A percentile compares a stretch with the other conserved stretches of the same genome.
Evolutionary conservation across 805 yeast genomes (phyloP).

Genomic region (Candida koratica): DNA sequence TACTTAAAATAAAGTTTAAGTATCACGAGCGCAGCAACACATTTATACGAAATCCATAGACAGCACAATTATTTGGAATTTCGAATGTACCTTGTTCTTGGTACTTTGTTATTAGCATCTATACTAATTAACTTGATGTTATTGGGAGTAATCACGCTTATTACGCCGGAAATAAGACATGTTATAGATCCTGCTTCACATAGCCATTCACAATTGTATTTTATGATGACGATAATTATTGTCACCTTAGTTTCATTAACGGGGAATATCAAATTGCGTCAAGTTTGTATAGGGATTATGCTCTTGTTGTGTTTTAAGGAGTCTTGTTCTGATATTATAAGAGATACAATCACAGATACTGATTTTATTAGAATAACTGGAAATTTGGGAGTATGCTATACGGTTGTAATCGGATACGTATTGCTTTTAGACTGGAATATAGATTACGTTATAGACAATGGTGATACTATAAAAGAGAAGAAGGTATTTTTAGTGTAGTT

Average conservation of each 20-base stretch:
- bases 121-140: neutral
- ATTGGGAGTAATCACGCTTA: neutral
- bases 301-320: neutral
- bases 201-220: slow-evolving; percentile 2
- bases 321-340: neutral
- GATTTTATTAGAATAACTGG: slow-evolving; percentile 1
- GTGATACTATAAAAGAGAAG: neutral
- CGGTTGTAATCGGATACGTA: slow-evolving; percentile 1
- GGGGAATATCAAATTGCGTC: neutral
- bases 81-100: slow-evolving; percentile 2
- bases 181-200: slow-evolving; percentile 1
- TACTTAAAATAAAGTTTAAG: no score
- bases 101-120: neutral
- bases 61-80: no score
- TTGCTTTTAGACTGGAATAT: slow-evolving; percentile 1
- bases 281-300: neutral
- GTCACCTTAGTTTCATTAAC: slow-evolving; percentile 1
- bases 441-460: neutral
- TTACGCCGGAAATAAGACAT: neutral
- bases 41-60: no score
- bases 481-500: no score
- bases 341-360: neutral
- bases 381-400: neutral
- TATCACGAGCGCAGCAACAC: no score
- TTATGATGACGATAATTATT: slow-evolving; percentile 1